A percentile compares a stretch with the other conserved stretches of the same genome.
Conservation (phyloP, 176 grass and related monocot genomes). For the Phyllostachys edulis region DNA sequence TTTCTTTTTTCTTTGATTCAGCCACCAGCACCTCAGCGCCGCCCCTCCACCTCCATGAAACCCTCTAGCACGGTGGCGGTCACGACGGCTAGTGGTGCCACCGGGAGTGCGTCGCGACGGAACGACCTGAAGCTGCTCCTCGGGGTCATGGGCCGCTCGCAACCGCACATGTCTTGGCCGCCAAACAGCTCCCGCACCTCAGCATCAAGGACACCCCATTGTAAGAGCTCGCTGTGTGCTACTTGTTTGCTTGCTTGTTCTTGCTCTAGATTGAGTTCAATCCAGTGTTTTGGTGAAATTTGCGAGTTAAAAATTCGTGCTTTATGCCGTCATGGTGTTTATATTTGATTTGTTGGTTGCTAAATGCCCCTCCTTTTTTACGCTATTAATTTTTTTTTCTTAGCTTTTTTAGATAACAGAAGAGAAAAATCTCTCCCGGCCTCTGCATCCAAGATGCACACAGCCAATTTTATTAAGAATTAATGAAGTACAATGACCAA, state of each 20-base stretch:
- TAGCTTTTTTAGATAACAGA: too few relatives aligned
- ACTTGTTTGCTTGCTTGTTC: background rate
- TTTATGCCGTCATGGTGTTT: background rate
- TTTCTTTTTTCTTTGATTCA: too few relatives aligned
- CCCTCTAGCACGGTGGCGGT: background rate
- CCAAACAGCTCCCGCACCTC: constrained; percentile 78
- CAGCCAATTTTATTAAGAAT: too few relatives aligned
- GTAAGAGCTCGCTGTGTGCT: background rate
- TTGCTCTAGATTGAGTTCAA: constrained; percentile 18
- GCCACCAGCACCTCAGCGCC: too few relatives aligned
- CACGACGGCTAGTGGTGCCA: background rate
- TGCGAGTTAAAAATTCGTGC: background rate
- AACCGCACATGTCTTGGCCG: constrained; percentile 65
- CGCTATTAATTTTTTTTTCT: background rate
- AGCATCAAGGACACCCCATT: constrained; percentile 78
- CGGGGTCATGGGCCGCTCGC: constrained; percentile 80
- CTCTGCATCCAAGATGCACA: too few relatives aligned
- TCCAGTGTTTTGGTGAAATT: constrained; percentile 8
- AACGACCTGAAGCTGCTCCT: constrained; percentile 72
- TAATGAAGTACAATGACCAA: too few relatives aligned
- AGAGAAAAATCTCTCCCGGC: too few relatives aligned
- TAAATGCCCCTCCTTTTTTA: background rate
- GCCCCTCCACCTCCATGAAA: too few relatives aligned
- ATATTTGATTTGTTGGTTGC: constrained; percentile 28
- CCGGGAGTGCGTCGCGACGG: constrained; percentile 21